Conservation (phyloP, 2,329 filamentous ascomycete species). For the Dryadomyces quercus-mongolicae region DNA sequence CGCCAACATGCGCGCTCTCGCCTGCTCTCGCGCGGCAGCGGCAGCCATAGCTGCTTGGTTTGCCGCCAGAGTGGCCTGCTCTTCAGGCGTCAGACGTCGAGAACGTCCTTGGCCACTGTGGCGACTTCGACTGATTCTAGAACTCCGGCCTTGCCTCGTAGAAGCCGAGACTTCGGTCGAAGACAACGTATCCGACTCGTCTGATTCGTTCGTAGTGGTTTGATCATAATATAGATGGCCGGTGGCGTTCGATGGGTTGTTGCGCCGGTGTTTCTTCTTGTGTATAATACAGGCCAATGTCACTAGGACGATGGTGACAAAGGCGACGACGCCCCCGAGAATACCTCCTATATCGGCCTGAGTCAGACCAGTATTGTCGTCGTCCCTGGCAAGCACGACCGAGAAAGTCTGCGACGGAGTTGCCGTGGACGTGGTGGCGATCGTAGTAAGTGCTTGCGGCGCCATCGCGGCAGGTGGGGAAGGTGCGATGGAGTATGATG, state of each 20-base stretch:
- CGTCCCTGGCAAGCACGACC: neutral
- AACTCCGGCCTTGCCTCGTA: neutral
- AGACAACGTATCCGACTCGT: neutral
- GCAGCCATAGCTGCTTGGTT: neutral
- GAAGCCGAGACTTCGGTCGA: neutral
- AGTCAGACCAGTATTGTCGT: conserved; percentile 1
- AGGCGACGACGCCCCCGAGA: conserved; percentile 25
- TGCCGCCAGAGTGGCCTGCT: neutral
- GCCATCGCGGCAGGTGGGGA: neutral
- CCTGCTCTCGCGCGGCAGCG: neutral
- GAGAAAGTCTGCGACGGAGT: neutral
- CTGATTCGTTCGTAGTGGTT: neutral
- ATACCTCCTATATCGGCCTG: conserved; percentile 28
- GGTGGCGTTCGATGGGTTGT: neutral
- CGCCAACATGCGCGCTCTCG: neutral
- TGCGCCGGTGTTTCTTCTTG: neutral
- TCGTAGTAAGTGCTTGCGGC: neutral
- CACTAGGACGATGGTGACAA: conserved; percentile 23
- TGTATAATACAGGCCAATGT: conserved; percentile 19
- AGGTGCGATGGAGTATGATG: neutral
- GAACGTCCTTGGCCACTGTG: too few species aligned
- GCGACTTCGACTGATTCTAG: neutral
- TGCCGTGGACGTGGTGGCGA: neutral
- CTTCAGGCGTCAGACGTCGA: neutral
- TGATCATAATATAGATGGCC: neutral